Evolutionary conservation across 805 yeast genomes (phyloP), one percentile per base, ranked within the genome.

Genomic region (Phaffomyces antillensis): DNA sequence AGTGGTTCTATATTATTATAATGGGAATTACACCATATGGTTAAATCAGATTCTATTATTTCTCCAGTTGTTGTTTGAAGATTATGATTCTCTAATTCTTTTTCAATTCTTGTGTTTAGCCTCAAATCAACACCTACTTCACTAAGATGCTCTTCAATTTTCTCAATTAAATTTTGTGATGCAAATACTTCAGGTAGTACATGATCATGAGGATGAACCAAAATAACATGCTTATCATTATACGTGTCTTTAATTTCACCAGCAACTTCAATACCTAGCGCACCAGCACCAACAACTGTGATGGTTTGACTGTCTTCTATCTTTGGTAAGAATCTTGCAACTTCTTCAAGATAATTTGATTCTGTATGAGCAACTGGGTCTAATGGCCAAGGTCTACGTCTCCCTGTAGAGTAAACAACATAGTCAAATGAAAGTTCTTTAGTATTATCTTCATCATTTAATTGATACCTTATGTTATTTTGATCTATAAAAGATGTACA

Each of bases 381-480:
- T 33, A 73, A 68, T 13, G 81, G 82, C 78, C 79, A 75, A 36
- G 62, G 60, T 48, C 81, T 60, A 42, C 74, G 63, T 54, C 81
- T 62, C 1, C 81, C 81, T 2, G 74, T 59, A 6, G 79, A 76
- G 42, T 67, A 54, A 11, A 76, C 61, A 18, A 68, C 70, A 49
- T 72, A 75, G 49, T 76, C 77, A 54, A 75, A 76, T 9, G 58
- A 54, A 23, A 37, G 67, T 54, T 47, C 48, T 12, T 50, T 49
- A 16, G 50, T 46, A 2, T 35, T 15, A 9, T 56, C 56, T 9
- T 54, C 61, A 8, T 55, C 55, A 31, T 50, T 51, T 12, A 54
- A 23, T 20, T 46, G 26, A 47, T 55, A 45, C 18, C 51, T 36
- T 5, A 52, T 54, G 16, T 41, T 37, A 23, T 54, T 46, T 25